Evolutionary conservation across 345 rosid species (phyloP), one percentile per base, ranked within the genome.

Genomic region (Boechera stricta): DNA sequence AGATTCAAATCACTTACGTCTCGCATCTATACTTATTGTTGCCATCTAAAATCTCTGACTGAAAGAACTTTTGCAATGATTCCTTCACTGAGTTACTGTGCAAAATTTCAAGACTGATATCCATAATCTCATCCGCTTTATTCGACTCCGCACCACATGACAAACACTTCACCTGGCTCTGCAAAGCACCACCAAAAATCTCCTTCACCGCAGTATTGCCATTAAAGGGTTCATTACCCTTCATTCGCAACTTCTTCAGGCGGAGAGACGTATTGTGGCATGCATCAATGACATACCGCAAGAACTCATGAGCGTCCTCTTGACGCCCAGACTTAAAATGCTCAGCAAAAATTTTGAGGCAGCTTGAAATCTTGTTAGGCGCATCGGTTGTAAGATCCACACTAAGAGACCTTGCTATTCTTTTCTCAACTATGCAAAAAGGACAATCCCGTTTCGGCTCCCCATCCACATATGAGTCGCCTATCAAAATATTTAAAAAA

Each of bases 121-220:
- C 99, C 98, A 96, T 93, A 71, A 91, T 91, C 81, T 96, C 98
- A 80, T 96, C 99, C 2, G 93, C 86, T 82, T 93, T 96, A 83
- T 93, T 93, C 0, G 98, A 92, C 84, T 93, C 98, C 0, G 79
- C 80, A 71, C 93, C 87, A 49, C 99, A 96, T 2, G 92, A 83
- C 83, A 91, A 77, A 72, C 99, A 96, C 85, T 91, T 93, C 15
- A 96, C 92, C 85, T 93, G 99, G 65, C 98, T 96, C 88, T 91
- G 98, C 87, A 96, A 79, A 7, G 95, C 85, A 35, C 99, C 99
- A 0, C 99, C 98, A 21, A 93, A 96, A 28, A 96, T 96, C 85
- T 96, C 91, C 85, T 88, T 93, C 47, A 96, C 97, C 3, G 87
- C 82, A 33, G 88, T 80, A 60, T 67, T 69, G n/a, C 84, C 86